phyloP scores from a whole-genome alignment of 2,329 filamentous ascomycete genomes.

The Fusarium globosum region DNA sequence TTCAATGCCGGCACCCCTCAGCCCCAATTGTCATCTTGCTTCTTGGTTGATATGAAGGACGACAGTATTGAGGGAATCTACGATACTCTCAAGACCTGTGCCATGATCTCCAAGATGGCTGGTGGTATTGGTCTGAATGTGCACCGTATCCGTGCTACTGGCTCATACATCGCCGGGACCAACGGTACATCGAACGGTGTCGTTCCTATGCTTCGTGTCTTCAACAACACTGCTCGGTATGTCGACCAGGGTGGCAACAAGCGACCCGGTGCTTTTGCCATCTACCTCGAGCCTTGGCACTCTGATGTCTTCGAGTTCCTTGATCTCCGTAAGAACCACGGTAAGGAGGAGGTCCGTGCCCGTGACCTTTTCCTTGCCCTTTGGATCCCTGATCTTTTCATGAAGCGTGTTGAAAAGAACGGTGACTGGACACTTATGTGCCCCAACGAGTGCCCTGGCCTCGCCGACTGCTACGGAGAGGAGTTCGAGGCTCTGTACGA shows the following conservation, averaged over 20 bases:
- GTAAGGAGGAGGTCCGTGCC: constrained; percentile 96
- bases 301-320: constrained; percentile 97
- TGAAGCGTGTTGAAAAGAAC: constrained; percentile 99
- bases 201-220: constrained; percentile 97
- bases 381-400: constrained; percentile 99
- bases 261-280: constrained; percentile 96
- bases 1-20: constrained; percentile 98
- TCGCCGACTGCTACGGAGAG: constrained; percentile 96
- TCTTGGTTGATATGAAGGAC: constrained; percentile 99
- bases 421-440: constrained; percentile 98
- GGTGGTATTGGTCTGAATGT: constrained; percentile 97
- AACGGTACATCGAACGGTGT: constrained; percentile 99
- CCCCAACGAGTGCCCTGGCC: constrained; percentile 92
- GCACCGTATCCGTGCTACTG: constrained; percentile 95
- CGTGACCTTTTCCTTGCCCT: constrained; percentile 97
- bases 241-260: constrained; percentile 99
- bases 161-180: constrained; percentile 97
- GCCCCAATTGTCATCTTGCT: constrained; percentile 95
- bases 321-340: constrained; percentile 98
- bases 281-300: constrained; percentile 99
- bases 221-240: constrained; percentile 99
- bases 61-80: constrained; percentile 99
- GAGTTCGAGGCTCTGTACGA: constrained; percentile 97
- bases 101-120: constrained; percentile 99
- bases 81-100: constrained; percentile 98